These are phyloP conservation scores for Collybia nuda DNA, from an alignment of 768 basidiomycete species.

Conservation along the genomic window DNA sequence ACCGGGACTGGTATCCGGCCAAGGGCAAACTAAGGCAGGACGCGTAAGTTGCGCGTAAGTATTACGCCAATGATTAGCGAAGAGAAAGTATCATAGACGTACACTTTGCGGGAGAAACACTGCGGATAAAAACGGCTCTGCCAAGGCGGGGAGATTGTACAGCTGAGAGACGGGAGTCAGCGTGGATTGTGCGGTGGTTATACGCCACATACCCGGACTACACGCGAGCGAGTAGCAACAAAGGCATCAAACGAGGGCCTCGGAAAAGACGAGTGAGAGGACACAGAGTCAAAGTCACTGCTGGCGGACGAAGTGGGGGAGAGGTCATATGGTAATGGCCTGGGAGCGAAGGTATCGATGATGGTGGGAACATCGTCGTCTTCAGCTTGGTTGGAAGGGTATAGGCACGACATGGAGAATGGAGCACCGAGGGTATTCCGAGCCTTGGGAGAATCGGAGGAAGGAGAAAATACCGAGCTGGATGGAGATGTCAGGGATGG, in stretches of 20 bases:
- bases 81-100: constrained; percentile 20
- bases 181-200: constrained; percentile 7
- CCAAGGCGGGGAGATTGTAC: constrained; percentile 35
- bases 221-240: constrained; percentile 49
- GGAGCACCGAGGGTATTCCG: constrained; percentile 12
- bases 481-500: constrained; percentile 5
- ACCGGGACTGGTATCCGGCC: constrained; percentile 32
- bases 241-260: constrained; percentile 38
- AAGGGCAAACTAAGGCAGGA: constrained; percentile 14
- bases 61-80: constrained; percentile 14
- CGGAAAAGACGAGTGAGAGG: constrained; percentile 14
- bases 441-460: constrained; percentile 4
- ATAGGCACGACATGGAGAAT: constrained; percentile 8
- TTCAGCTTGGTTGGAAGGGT: constrained; percentile 4
- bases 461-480: constrained; percentile 1
- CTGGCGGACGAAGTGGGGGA: constrained; percentile 35
- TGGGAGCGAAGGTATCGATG: constrained; percentile 28
- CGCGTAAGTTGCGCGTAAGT: constrained; percentile 13
- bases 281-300: constrained; percentile 23
- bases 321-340: constrained; percentile 17
- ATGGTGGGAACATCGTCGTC: constrained; percentile 12
- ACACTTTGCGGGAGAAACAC: constrained; percentile 39
- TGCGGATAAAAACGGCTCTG: constrained; percentile 34
- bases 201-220: constrained; percentile 45
- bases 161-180: constrained; percentile 25